phyloP scores from a whole-genome alignment of 1,284 basidiomycete species.

The Laetiporus sulphureus region DNA sequence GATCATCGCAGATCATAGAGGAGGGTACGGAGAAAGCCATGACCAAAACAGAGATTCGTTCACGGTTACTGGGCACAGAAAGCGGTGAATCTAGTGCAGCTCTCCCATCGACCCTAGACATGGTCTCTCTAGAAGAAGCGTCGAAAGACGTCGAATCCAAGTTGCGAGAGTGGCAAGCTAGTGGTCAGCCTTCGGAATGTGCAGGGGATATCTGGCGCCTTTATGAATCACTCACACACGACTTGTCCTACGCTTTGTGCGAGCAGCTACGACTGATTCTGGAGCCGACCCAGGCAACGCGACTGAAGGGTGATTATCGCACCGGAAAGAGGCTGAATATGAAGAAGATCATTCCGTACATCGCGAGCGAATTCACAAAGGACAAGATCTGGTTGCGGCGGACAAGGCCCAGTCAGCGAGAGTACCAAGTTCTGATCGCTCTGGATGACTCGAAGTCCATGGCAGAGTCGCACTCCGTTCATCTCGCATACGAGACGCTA shows the following conservation, averaged over 20 bases:
- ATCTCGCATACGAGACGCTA: slow-evolving; percentile 92
- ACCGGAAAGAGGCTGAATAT: slow-evolving; percentile 98
- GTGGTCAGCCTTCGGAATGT: slow-evolving; percentile 47
- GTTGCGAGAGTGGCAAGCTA: slow-evolving; percentile 57
- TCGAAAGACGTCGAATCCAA: slow-evolving; percentile 45
- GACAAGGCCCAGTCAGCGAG: slow-evolving; percentile 88
- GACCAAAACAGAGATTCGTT: slow-evolving; percentile 30
- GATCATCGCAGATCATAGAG: slow-evolving; percentile 24
- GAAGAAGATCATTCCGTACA: slow-evolving; percentile 98
- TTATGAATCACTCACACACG: slow-evolving; percentile 87
- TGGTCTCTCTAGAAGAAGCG: slow-evolving; percentile 29
- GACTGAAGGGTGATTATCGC: slow-evolving; percentile 95
- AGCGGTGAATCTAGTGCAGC: slow-evolving; percentile 2
- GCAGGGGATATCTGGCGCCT: slow-evolving; percentile 84
- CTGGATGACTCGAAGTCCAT: slow-evolving; percentile 97
- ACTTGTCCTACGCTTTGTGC: slow-evolving; percentile 87
- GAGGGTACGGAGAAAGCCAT: slow-evolving; percentile 44
- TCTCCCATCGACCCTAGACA: slow-evolving; percentile 14
- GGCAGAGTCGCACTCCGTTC: slow-evolving; percentile 90
- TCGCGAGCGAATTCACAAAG: slow-evolving; percentile 98
- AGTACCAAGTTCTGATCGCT: slow-evolving; percentile 94
- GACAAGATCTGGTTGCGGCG: slow-evolving; percentile 99
- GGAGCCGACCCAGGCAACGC: slow-evolving; percentile 91
- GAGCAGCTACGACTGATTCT: slow-evolving; percentile 97
- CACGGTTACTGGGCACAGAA: slow-evolving; percentile 13